Evolutionary conservation across 768 basidiomycete genomes (phyloP).

Genomic region (Ephemerocybe angulata): DNA sequence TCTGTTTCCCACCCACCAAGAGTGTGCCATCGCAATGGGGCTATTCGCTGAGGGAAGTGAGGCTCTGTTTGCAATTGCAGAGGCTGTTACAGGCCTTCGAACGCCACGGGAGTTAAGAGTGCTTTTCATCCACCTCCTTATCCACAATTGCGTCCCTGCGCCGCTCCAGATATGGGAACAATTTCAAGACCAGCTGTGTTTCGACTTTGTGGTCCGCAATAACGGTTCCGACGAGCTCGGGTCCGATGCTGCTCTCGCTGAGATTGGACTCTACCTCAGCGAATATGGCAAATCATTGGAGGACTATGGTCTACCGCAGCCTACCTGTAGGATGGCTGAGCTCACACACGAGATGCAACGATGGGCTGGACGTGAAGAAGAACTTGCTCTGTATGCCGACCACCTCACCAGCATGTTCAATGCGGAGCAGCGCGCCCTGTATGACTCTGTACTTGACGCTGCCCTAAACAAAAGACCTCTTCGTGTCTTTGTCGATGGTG

Average conservation of each 20-base stretch:
- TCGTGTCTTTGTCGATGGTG: slow-evolving; percentile 33
- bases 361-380: slow-evolving; percentile 5
- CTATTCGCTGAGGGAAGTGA: slow-evolving; percentile 17
- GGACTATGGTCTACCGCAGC: slow-evolving; percentile 28
- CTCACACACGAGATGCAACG: slow-evolving; percentile 1
- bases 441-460: slow-evolving; percentile 4
- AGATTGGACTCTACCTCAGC: slow-evolving; percentile 6
- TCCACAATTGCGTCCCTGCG: slow-evolving; percentile 27
- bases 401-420: slow-evolving; percentile 15
- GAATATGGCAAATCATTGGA: slow-evolving; percentile 19
- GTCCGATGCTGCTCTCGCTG: background rate
- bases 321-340: slow-evolving; percentile 7
- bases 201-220: slow-evolving; percentile 12
- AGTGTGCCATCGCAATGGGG: slow-evolving; percentile 13
- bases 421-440: slow-evolving; percentile 7
- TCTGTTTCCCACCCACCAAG: slow-evolving; percentile 17
- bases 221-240: background rate
- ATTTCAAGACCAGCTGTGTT: slow-evolving; percentile 4
- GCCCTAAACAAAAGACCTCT: slow-evolving; percentile 10
- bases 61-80: slow-evolving; percentile 26
- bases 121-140: slow-evolving; percentile 36
- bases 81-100: slow-evolving; percentile 27
- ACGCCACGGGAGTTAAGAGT: slow-evolving; percentile 35
- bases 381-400: background rate
- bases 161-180: slow-evolving; percentile 11